phyloP scores from a whole-genome alignment of 2,329 filamentous ascomycete species.

The Beauveria australis region DNA sequence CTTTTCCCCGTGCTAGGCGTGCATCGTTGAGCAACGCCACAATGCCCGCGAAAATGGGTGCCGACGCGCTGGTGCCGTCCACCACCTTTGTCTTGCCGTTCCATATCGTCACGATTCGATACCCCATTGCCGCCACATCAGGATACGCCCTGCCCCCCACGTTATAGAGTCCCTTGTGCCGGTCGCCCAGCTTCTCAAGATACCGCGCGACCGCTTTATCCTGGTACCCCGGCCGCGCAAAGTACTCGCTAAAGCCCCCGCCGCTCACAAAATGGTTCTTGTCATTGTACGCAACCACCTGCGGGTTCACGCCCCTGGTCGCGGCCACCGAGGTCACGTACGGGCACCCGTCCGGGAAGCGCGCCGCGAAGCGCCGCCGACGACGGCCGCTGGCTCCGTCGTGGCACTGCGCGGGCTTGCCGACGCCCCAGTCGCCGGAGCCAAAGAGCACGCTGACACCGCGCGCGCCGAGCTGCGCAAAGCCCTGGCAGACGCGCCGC shows the following conservation, averaged over 20 bases:
- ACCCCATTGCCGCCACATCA: conserved; percentile 42
- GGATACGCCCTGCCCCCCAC: conserved; percentile 31
- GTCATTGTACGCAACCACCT: conserved; percentile 25
- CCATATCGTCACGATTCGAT: conserved; percentile 25
- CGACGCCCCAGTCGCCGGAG: conserved; percentile 8
- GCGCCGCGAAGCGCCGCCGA: not conserved
- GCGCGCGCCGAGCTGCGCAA: conserved; percentile 8
- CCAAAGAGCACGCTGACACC: conserved; percentile 7
- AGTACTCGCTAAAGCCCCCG: conserved; percentile 34
- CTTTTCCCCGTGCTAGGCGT: conserved; percentile 35
- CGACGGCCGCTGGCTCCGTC: not conserved
- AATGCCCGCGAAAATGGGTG: conserved; percentile 46
- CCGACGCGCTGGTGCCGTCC: conserved; percentile 34
- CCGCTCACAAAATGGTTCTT: conserved; percentile 41
- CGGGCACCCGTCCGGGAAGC: conserved; percentile 31
- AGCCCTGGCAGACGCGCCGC: conserved; percentile 3
- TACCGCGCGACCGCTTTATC: conserved; percentile 37
- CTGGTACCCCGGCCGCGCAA: conserved; percentile 29
- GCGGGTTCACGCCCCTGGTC: conserved; percentile 37
- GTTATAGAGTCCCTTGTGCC: not conserved
- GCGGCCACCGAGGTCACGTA: conserved; percentile 51
- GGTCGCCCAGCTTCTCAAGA: conserved; percentile 8
- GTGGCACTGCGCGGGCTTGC: not conserved
- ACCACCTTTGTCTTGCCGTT: conserved; percentile 24
- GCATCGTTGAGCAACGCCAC: conserved; percentile 49